A percentile compares a stretch with the other conserved stretches of the same genome.
Conservation (phyloP, 2,329 filamentous ascomycete species). For the Penicillium sp. region DNA sequence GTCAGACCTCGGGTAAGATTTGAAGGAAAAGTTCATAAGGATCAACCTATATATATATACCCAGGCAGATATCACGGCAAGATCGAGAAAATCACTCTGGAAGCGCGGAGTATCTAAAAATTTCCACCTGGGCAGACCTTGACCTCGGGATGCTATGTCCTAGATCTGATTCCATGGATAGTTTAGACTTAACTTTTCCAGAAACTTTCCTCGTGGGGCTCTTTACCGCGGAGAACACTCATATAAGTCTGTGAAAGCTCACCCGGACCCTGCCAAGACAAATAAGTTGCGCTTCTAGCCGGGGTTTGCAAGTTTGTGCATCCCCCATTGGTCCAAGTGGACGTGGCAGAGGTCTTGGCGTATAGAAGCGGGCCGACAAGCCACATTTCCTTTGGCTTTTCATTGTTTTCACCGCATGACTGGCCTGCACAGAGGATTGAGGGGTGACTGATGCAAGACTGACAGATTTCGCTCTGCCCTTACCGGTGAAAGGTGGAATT, state of each 20-base stretch:
- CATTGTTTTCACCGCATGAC: not conserved
- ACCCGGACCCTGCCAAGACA: not conserved
- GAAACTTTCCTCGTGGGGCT: not conserved
- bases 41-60: no score
- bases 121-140: no score
- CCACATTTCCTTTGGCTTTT: not conserved
- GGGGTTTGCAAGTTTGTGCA: not conserved
- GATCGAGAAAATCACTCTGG: no score
- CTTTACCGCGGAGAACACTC: not conserved
- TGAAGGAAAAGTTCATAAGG: no score
- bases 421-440: not conserved
- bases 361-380: not conserved
- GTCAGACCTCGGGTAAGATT: no score
- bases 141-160: not conserved
- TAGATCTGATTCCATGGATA: not conserved
- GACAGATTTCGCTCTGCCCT: not conserved
- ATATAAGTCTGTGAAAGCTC: not conserved
- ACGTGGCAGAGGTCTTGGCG: not conserved
- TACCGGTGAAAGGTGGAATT: not conserved
- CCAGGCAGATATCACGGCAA: no score
- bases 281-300: not conserved
- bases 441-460: not conserved
- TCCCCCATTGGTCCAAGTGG: not conserved
- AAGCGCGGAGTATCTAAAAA: no score
- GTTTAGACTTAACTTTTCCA: not conserved